Conservation (phyloP, 2,329 filamentous ascomycete genomes). For the Xylaria sp. region DNA sequence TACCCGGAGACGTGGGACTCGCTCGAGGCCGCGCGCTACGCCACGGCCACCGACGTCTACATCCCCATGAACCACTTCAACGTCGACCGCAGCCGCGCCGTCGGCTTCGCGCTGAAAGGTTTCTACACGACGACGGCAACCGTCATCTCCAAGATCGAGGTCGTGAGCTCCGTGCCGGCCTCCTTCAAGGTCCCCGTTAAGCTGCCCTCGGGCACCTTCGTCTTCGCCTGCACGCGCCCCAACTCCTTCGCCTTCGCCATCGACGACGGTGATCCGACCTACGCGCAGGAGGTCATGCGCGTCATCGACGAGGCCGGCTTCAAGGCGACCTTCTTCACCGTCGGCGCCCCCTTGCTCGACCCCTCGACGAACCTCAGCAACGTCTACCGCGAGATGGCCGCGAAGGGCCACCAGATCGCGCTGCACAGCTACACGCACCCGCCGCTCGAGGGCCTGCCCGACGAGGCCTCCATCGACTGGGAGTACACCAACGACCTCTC, state of each 20-base stretch:
- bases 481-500: constrained; percentile 68
- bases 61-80: constrained; percentile 75
- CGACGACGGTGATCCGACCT: constrained; percentile 71
- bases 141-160: constrained; percentile 67
- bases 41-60: constrained; percentile 63
- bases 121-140: constrained; percentile 68
- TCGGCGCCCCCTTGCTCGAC: constrained; percentile 71
- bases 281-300: constrained; percentile 69
- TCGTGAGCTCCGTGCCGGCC: constrained; percentile 65
- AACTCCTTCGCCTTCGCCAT: constrained; percentile 79
- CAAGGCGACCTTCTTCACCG: constrained; percentile 77
- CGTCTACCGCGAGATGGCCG: constrained; percentile 72
- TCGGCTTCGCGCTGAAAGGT: constrained; percentile 72
- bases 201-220: constrained; percentile 68
- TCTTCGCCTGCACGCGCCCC: constrained; percentile 73
- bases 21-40: constrained; percentile 71
- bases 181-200: constrained; percentile 66
- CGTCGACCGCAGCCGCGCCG: constrained; percentile 65
- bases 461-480: constrained; percentile 67
- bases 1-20: constrained; percentile 76
- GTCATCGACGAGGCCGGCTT: constrained; percentile 71
- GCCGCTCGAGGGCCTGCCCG: constrained; percentile 69
- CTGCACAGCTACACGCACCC: constrained; percentile 76
- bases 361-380: constrained; percentile 68
- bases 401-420: constrained; percentile 73